Conservation (phyloP, 192 early-diverging fungal species). For the Backusella circina region DNA sequence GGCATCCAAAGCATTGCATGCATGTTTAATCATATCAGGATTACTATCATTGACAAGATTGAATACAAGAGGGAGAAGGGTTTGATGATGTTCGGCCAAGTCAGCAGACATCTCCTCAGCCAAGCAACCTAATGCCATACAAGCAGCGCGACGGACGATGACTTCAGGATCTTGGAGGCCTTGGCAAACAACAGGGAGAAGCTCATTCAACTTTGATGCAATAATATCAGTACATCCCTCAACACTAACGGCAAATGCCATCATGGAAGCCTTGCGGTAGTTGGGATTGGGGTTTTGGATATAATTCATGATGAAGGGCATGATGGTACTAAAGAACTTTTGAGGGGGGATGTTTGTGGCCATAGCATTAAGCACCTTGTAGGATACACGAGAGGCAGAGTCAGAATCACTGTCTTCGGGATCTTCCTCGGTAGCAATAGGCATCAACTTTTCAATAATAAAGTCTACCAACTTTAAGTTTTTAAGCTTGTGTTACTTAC, state of each 20-base stretch:
- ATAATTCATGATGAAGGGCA: constrained; percentile 68
- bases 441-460: constrained; percentile 75
- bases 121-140: constrained; percentile 78
- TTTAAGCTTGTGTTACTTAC: constrained; percentile 75
- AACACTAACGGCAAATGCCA: constrained; percentile 73
- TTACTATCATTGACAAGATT: constrained; percentile 75
- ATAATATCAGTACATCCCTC: constrained; percentile 87
- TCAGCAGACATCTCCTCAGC: constrained; percentile 78
- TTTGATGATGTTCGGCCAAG: constrained; percentile 73
- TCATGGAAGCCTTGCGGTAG: constrained; percentile 83
- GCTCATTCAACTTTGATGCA: constrained; percentile 66
- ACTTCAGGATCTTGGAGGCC: constrained; percentile 79
- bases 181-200: constrained; percentile 67
- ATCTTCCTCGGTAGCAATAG: constrained; percentile 79
- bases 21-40: constrained; percentile 68
- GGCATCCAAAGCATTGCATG: constrained; percentile 80
- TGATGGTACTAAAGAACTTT: constrained; percentile 78
- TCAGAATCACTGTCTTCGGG: constrained; percentile 79
- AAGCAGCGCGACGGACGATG: constrained; percentile 78
- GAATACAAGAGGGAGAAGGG: constrained; percentile 81
- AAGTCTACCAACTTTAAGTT: constrained; percentile 79
- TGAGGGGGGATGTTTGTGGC: constrained; percentile 81
- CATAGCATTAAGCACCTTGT: constrained; percentile 69
- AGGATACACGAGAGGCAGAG: constrained; percentile 58
- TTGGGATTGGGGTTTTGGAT: constrained; percentile 72